Base-by-base conservation (phyloP, 352 stramenopile genomes). In the Pythium plurisporium region DNA sequence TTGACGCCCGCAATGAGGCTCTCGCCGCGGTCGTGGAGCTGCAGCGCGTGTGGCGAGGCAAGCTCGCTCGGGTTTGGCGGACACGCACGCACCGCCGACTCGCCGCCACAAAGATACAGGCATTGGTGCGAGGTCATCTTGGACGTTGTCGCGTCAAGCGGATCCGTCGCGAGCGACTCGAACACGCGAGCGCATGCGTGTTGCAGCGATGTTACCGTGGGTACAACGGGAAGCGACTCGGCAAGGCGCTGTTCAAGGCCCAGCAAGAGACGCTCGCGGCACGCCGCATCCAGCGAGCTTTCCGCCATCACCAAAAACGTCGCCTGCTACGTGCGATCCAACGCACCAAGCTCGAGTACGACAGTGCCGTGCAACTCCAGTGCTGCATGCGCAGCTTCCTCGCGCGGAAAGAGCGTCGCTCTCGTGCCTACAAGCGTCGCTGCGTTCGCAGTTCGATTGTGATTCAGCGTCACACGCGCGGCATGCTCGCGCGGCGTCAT, bases 201-300 rank as follows among this genome's bases (percentile, higher is more conserved):
- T 42, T 95, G 19, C 86, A 95, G 58, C 76, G 76, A 4, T 87
- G 70, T 45, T 95, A 92, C 43, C 81, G 86, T 17, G 86, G 86
- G 0, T 94, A 89, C 58, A 82, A 59, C 10, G 86, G 86, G 14
- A 90, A 91, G 48, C 79, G 75, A 22, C 56, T 94, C 10, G 69
- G 67, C 7, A 67, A 69, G 42, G 65, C 79, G 5, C 72, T 95
- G 2, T 91, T 92, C 53, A 64, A 69, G 20, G 80, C 76, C 0
- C 83, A 94, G 53, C 65, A 63, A 0, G 80, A 94, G 49, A 67
- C 69, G 0, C 68, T 83, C 2, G 81, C 76, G 25, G 79, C 79
- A 14, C 62, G 69, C 4, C 58, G 59, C 17, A 89, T 95, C 51
- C 86, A 95, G 42, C 73, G 79, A 17, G 69, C 76, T 10, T 91